These are phyloP conservation scores for Agaricus bisporus DNA, from an alignment of 768 basidiomycete species.

Conservation along the genomic window DNA sequence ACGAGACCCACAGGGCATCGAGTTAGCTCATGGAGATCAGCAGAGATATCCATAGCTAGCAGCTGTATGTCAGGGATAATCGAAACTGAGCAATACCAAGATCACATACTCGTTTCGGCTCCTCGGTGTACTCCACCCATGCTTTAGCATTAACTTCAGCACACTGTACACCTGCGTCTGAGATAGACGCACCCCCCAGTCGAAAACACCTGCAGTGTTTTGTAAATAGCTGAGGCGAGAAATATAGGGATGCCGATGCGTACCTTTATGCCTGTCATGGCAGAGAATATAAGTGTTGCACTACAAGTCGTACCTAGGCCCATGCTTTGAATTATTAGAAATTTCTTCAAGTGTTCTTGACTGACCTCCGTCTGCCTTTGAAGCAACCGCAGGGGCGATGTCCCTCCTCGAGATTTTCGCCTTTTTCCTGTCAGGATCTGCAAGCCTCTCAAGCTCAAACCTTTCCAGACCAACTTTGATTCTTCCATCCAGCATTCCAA, in stretches of 20 bases:
- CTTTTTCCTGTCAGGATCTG: slow-evolving; percentile 39
- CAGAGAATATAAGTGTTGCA: slow-evolving; percentile 67
- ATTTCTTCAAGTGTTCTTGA: not conserved
- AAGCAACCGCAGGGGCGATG: slow-evolving; percentile 67
- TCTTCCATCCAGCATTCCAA: slow-evolving; percentile 76
- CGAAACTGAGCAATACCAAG: slow-evolving; percentile 2
- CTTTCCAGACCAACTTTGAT: slow-evolving; percentile 79
- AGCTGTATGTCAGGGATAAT: slow-evolving; percentile 1
- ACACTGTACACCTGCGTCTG: not conserved
- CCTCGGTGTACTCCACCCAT: slow-evolving; percentile 42
- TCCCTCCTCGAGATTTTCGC: slow-evolving; percentile 79
- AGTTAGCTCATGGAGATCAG: slow-evolving; percentile 85
- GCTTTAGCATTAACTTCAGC: slow-evolving; percentile 14
- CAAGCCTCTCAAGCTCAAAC: slow-evolving; percentile 62
- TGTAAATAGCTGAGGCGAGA: not conserved
- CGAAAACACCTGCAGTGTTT: slow-evolving; percentile 64
- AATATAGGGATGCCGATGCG: not conserved
- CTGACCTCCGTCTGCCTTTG: slow-evolving; percentile 67
- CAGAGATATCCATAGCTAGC: slow-evolving; percentile 89
- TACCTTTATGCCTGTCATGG: slow-evolving; percentile 83
- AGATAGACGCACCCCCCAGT: slow-evolving; percentile 73
- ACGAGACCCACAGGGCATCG: slow-evolving; percentile 89
- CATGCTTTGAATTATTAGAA: slow-evolving; percentile 11
- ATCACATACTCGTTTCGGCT: slow-evolving; percentile 31
- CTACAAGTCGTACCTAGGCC: slow-evolving; percentile 60